Evolutionary conservation across 2,329 filamentous ascomycete genomes (phyloP).

Genomic region (Nemania diffusa): DNA sequence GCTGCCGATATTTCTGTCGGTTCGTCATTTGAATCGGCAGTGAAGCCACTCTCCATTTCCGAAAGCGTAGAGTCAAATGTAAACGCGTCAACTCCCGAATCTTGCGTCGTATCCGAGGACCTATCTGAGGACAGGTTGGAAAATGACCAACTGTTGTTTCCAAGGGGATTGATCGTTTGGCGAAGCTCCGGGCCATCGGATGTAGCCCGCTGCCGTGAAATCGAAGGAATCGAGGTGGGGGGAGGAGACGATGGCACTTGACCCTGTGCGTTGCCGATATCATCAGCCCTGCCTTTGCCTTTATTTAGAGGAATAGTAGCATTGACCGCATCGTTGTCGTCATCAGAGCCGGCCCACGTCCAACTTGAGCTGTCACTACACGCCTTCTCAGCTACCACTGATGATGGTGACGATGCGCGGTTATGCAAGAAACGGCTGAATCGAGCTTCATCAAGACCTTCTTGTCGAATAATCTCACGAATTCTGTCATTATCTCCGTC

Average conservation of each 20-base stretch:
- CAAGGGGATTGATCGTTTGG: constrained; percentile 61
- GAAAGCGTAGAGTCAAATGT: background rate
- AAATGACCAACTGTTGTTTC: constrained; percentile 71
- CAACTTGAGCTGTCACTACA: constrained; percentile 45
- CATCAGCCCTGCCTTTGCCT: constrained; percentile 39
- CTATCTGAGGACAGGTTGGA: constrained; percentile 36
- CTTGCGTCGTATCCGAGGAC: constrained; percentile 1
- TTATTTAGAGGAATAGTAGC: constrained; percentile 29
- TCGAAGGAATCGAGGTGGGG: constrained; percentile 16
- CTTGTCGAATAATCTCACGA: constrained; percentile 68
- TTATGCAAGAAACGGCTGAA: constrained; percentile 52
- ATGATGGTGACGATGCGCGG: constrained; percentile 34
- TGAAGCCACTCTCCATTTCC: background rate
- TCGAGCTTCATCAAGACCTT: constrained; percentile 64
- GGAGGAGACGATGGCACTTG: constrained; percentile 17
- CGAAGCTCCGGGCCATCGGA: constrained; percentile 65
- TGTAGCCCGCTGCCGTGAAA: constrained; percentile 60
- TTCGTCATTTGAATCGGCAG: background rate
- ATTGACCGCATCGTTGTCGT: constrained; percentile 34
- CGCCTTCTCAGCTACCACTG: constrained; percentile 36
- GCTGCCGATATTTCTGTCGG: constrained; percentile 8
- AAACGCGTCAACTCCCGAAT: background rate
- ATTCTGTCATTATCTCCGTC: constrained; percentile 69
- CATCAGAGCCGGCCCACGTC: constrained; percentile 46
- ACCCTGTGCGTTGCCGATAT: constrained; percentile 2